These are phyloP conservation scores for Mortierella sp. DNA, from an alignment of 371 early-diverging fungal genomes.

Conservation along the genomic window DNA sequence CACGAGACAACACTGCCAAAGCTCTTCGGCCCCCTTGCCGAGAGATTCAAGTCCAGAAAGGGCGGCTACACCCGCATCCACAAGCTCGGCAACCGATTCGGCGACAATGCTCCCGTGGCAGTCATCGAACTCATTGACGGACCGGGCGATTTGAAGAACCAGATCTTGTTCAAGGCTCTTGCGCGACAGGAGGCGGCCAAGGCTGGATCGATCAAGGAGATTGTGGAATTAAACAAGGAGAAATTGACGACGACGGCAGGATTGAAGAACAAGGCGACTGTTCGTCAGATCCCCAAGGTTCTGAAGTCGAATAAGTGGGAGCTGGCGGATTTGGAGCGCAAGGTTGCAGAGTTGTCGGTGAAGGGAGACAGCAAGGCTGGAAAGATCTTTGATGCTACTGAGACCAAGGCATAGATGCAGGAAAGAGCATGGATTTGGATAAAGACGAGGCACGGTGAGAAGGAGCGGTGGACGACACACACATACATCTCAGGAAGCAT, in stretches of 20 bases:
- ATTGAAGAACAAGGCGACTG: conserved; percentile 36
- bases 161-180: conserved; percentile 64
- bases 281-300: conserved; percentile 51
- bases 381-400: conserved; percentile 47
- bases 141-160: conserved; percentile 70
- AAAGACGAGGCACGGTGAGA: neutral
- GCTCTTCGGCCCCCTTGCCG: conserved; percentile 86
- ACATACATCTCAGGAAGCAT: neutral
- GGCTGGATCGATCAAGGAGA: conserved; percentile 44
- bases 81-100: conserved; percentile 83
- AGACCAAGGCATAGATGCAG: conserved; percentile 37
- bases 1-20: conserved; percentile 83
- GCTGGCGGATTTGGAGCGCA: conserved; percentile 45
- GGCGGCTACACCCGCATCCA: conserved; percentile 96
- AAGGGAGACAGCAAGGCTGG: conserved; percentile 11
- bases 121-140: conserved; percentile 88
- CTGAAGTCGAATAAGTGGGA: conserved; percentile 54
- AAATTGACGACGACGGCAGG: conserved; percentile 3
- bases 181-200: conserved; percentile 53
- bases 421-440: neutral
- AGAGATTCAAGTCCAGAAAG: conserved; percentile 82
- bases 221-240: conserved; percentile 23
- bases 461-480: neutral
- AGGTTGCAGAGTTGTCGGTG: conserved; percentile 40
- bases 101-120: conserved; percentile 93